Percentiles rank a stretch among this genome's conserved stretches.
Conservation (phyloP, 768 basidiomycete genomes). For the Suillus subalutaceus region DNA sequence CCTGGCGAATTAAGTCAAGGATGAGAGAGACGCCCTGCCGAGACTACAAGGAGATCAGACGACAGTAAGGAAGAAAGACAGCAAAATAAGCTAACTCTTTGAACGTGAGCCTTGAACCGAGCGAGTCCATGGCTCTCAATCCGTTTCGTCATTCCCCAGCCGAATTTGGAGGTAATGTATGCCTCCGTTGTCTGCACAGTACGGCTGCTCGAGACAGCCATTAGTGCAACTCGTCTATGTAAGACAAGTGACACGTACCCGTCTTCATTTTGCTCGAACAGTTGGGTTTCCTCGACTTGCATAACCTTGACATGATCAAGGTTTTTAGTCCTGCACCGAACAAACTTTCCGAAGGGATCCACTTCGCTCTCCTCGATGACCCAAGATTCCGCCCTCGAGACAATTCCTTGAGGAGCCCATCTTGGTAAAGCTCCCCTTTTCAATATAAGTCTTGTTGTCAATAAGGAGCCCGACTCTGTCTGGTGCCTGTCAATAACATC, state of each 20-base stretch:
- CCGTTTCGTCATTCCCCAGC: constrained; percentile 85
- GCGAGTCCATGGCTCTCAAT: constrained; percentile 87
- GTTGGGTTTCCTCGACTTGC: constrained; percentile 85
- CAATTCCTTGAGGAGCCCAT: constrained; percentile 87
- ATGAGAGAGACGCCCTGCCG: constrained; percentile 88
- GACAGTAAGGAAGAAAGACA: constrained; percentile 13
- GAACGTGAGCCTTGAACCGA: constrained; percentile 85
- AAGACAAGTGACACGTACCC: constrained; percentile 53
- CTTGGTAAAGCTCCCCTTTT: constrained; percentile 90
- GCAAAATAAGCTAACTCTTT: constrained; percentile 57
- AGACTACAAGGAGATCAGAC: constrained; percentile 49
- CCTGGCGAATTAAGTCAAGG: constrained; percentile 76
- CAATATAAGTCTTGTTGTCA: constrained; percentile 89
- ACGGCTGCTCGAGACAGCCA: constrained; percentile 48
- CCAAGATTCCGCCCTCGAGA: constrained; percentile 89
- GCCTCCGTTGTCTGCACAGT: constrained; percentile 88
- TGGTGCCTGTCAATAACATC: constrained; percentile 88
- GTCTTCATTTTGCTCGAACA: constrained; percentile 66
- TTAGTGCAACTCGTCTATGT: neutral
- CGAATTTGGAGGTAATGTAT: constrained; percentile 83
- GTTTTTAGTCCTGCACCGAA: constrained; percentile 84
- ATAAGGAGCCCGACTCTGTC: constrained; percentile 71
- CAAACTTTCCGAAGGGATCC: constrained; percentile 76
- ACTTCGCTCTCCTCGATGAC: constrained; percentile 95
- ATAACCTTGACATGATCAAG: constrained; percentile 94